These are phyloP conservation scores for Dalbergia oliveri DNA, from an alignment of 306 rosid species.

Conservation along the genomic window DNA sequence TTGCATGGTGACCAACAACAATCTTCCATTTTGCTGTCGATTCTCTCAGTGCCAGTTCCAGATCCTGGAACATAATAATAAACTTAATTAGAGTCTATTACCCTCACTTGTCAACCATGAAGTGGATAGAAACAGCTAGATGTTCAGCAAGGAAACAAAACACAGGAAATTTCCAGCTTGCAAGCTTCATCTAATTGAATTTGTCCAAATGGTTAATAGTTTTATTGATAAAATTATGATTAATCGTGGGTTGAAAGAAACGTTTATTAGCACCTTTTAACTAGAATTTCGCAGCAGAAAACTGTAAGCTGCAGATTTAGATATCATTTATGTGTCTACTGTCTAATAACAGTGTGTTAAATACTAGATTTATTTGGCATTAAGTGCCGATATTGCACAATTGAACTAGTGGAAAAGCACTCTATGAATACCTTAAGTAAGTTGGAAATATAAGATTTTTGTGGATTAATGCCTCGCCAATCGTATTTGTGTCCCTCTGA, in stretches of 20 bases:
- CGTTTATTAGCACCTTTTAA: not conserved
- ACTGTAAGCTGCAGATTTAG: not conserved
- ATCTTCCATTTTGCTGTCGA: conserved; percentile 59
- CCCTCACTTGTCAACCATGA: not conserved
- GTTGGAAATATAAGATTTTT: conserved; percentile 48
- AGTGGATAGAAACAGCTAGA: not conserved
- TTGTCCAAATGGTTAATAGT: not conserved
- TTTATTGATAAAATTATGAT: not conserved
- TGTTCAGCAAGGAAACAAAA: too few relatives aligned
- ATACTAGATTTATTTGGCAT: too few relatives aligned
- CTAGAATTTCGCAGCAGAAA: not conserved
- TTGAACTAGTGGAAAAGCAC: not conserved
- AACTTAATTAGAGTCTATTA: not conserved
- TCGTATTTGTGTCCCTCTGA: conserved; percentile 53
- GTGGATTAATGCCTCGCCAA: conserved; percentile 56
- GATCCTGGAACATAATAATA: conserved; percentile 45
- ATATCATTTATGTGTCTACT: not conserved
- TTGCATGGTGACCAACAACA: conserved; percentile 65
- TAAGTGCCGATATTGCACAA: not conserved
- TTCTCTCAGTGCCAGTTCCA: conserved; percentile 44
- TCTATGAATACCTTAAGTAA: conserved; percentile 52
- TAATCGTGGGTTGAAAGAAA: not conserved
- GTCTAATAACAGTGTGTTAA: not conserved
- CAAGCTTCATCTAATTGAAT: not conserved
- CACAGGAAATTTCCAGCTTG: not conserved